Base-by-base conservation (phyloP, 176 grass and related monocot genomes). In the Melocanna baccifera region DNA sequence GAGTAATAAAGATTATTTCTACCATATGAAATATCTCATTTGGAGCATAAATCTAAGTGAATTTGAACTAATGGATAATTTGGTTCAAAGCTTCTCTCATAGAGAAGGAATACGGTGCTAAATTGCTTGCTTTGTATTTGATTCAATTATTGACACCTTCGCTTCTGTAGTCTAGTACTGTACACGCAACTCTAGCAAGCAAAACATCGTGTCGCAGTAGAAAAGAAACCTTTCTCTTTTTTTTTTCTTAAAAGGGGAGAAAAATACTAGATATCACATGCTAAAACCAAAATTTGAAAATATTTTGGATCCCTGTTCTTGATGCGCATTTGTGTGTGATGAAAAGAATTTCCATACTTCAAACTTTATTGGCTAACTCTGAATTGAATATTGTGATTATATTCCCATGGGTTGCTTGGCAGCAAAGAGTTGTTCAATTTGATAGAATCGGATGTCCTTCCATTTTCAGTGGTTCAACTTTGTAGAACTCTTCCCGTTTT, bases 381-480 rank as follows among this genome's bases (percentile, higher is more conserved):
- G 25, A 67, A 28, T 67, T 30, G 12, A 66, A 48, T 61, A 69
- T 69, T 42, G 57, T 39, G 71, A 65, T 9, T 63, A 25, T 15
- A 53, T 32, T 66, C 67, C 57, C 45, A 55, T 53, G 56, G 76
- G n/a, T 86, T 86, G 34, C 56, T 80, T 3, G n/a, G 1, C 2
- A 42, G 43, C 67, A 65, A 52, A 65, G 52, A 59, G 43, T 65
- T 72, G 22, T 51, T 65, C 23, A 53, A 23, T 78, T 64, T 46
- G 77, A 23, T 74, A 36, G 36, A 74, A 57, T 67, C 12, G 0
- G 77, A 28, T 75, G 18, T 1, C 5, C 14, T 62, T 78, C 19
- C 70, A 67, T 81, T 34, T 53, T 37, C 63, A 34, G 69, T 37
- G 6, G 36, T 75, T 58, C 77, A 57, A 46, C 78, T 69, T 48